Evolutionary conservation across 2,329 filamentous ascomycete genomes (phyloP).

Genomic region (Clarireedia hainanense): DNA sequence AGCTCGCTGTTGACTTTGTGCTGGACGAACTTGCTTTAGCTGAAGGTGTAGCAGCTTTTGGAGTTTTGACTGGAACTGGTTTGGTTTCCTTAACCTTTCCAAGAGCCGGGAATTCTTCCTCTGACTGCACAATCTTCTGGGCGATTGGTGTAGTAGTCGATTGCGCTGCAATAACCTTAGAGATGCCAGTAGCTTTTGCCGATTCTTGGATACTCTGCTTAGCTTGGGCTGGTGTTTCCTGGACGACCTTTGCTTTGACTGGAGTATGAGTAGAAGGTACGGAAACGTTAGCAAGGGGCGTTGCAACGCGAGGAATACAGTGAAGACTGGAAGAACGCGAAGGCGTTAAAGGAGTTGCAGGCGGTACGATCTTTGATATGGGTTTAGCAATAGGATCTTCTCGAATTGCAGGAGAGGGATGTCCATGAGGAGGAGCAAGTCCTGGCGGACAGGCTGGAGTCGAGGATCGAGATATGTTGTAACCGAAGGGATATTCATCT

Average conservation of each 20-base stretch:
- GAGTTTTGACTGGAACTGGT: slow-evolving; percentile 5
- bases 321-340: slow-evolving; percentile 15
- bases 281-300: slow-evolving; percentile 24
- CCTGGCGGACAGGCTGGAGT: slow-evolving; percentile 41
- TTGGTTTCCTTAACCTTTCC: slow-evolving; percentile 26
- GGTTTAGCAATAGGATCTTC: slow-evolving; percentile 22
- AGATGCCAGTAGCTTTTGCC: slow-evolving; percentile 38
- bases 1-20: slow-evolving; percentile 1
- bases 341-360: slow-evolving; percentile 26
- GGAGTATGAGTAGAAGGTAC: slow-evolving; percentile 19
- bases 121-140: background rate
- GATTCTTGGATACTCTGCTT: slow-evolving; percentile 40
- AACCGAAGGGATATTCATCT: slow-evolving; percentile 18
- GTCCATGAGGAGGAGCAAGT: slow-evolving; percentile 31
- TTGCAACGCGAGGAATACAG: slow-evolving; percentile 20
- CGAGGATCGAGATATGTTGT: slow-evolving; percentile 23
- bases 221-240: slow-evolving; percentile 17
- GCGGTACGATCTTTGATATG: slow-evolving; percentile 21
- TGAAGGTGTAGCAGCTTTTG: slow-evolving; percentile 11
- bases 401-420: slow-evolving; percentile 29
- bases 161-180: slow-evolving; percentile 36
- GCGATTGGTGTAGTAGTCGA: slow-evolving; percentile 15
- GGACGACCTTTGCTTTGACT: background rate
- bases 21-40: slow-evolving; percentile 7
- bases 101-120: slow-evolving; percentile 55